Evolutionary conservation across 257 asterid genomes (phyloP).

Genomic region (Forsythia suspensa): DNA sequence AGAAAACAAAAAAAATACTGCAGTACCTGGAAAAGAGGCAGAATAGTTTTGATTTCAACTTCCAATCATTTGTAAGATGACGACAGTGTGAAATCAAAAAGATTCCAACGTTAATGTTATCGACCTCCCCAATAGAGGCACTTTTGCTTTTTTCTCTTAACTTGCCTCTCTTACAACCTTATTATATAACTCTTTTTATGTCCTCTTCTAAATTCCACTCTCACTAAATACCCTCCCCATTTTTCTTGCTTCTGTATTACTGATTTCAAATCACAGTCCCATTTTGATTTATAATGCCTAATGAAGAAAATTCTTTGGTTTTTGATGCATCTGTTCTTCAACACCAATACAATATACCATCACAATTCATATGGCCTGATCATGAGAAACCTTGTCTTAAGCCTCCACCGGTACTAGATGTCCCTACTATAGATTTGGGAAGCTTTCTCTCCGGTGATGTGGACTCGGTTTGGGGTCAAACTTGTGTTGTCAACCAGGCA

Average conservation of each 20-base stretch:
- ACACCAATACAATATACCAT: conserved; percentile 49
- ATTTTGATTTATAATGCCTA: conserved; percentile 18
- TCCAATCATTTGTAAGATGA: conserved; percentile 33
- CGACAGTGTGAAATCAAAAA: conserved; percentile 23
- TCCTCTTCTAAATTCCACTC: conserved; percentile 15
- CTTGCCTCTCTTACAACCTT: conserved; percentile 30
- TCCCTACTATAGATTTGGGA: conserved; percentile 54
- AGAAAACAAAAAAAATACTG: neutral
- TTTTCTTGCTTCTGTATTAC: neutral
- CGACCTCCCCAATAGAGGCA: conserved; percentile 42
- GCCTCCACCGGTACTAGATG: conserved; percentile 45
- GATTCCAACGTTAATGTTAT: conserved; percentile 40
- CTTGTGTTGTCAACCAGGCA: conserved; percentile 45
- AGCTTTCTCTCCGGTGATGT: conserved; percentile 54
- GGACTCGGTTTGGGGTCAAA: conserved; percentile 24
- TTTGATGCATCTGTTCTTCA: conserved; percentile 54
- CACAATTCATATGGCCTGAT: conserved; percentile 85
- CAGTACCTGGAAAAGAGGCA: neutral
- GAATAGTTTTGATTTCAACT: conserved; percentile 14
- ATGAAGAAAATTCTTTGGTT: conserved; percentile 26
- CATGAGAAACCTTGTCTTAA: conserved; percentile 53
- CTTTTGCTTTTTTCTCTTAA: conserved; percentile 33
- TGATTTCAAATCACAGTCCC: neutral
- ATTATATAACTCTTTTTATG: conserved; percentile 30
- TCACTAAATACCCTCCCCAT: conserved; percentile 11